phyloP scores from a whole-genome alignment of 2,329 filamentous ascomycete species.

The Paracoccidioides brasiliensis region DNA sequence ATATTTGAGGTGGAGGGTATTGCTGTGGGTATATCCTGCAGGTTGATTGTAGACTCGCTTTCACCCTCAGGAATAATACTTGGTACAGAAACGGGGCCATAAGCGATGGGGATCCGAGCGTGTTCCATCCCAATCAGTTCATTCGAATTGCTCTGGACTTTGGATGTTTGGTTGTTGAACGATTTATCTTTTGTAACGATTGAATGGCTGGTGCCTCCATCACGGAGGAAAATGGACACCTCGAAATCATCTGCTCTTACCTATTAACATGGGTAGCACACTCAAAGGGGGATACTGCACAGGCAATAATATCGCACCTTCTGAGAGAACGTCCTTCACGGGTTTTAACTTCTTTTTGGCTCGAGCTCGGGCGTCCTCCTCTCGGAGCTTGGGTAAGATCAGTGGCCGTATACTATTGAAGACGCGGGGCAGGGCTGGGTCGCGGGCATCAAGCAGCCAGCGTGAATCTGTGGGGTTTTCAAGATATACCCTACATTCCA shows the following conservation, averaged over 20 bases:
- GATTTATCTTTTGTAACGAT: constrained; percentile 75
- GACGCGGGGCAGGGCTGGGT: constrained; percentile 66
- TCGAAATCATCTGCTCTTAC: constrained; percentile 72
- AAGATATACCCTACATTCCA: constrained; percentile 94
- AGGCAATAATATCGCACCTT: constrained; percentile 44
- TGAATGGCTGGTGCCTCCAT: constrained; percentile 72
- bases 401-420: constrained; percentile 74
- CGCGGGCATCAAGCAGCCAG: constrained; percentile 69
- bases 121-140: constrained; percentile 48
- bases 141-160: constrained; percentile 48
- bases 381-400: constrained; percentile 78
- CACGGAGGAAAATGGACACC: constrained; percentile 83
- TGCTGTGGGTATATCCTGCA: constrained; percentile 46
- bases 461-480: constrained; percentile 75
- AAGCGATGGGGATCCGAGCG: constrained; percentile 38
- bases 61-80: constrained; percentile 49
- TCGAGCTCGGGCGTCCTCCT: constrained; percentile 55
- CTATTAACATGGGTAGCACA: background rate
- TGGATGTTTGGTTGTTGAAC: constrained; percentile 46
- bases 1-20: background rate
- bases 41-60: constrained; percentile 32
- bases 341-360: constrained; percentile 62
- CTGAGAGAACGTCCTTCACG: constrained; percentile 75
- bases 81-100: constrained; percentile 28
- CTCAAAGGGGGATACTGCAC: background rate